These are phyloP conservation scores for Fusarium equiseti DNA, from an alignment of 2,329 filamentous ascomycete species.

Conservation along the genomic window DNA sequence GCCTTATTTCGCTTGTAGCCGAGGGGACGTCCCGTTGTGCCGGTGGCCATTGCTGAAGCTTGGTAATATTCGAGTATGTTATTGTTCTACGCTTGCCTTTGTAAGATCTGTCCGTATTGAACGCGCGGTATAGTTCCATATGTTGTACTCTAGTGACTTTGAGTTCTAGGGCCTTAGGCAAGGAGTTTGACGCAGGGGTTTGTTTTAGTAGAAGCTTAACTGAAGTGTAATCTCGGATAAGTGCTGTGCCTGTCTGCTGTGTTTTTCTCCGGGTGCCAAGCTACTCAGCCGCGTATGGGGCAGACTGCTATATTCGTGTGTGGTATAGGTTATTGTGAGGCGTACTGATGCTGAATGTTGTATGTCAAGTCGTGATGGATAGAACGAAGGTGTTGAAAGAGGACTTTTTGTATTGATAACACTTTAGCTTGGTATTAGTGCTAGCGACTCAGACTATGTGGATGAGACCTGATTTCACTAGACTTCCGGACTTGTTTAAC, in stretches of 20 bases:
- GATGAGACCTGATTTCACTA: background rate
- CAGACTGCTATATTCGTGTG: background rate
- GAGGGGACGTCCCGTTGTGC: conserved; percentile 24
- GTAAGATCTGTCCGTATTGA: too few relatives aligned
- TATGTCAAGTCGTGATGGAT: too few relatives aligned
- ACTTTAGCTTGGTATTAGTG: background rate
- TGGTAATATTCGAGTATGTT: background rate
- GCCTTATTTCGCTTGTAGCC: conserved; percentile 38
- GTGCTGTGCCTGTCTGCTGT: background rate
- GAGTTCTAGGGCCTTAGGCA: background rate
- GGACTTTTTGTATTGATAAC: background rate
- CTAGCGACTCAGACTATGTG: too few relatives aligned
- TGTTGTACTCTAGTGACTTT: too few relatives aligned
- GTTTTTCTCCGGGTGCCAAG: background rate
- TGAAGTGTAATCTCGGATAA: conserved; percentile 6
- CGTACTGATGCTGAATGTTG: background rate
- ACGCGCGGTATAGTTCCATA: too few relatives aligned
- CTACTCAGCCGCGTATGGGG: background rate
- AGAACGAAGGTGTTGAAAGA: too few relatives aligned
- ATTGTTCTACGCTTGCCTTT: background rate
- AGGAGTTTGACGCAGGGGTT: background rate
- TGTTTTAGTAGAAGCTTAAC: background rate
- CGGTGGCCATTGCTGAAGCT: conserved; percentile 9
- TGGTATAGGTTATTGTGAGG: background rate
- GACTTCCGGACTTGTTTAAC: too few relatives aligned